Evolutionary conservation across 83 land plant species (phyloP).

Genomic region (Picea abies): DNA sequence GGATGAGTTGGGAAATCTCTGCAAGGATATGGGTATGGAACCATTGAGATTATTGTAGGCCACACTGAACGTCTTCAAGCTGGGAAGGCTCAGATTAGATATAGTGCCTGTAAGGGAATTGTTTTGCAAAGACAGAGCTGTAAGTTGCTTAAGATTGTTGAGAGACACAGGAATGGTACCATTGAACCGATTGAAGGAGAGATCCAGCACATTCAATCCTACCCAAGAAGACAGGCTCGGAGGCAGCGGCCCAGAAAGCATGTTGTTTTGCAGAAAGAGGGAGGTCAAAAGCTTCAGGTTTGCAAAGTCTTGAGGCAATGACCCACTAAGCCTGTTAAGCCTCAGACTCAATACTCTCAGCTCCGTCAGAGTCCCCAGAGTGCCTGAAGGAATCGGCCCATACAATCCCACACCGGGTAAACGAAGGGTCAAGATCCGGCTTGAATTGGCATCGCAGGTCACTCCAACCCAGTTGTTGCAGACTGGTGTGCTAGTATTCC

Average conservation of each 20-base stretch:
- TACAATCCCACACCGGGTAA: conserved; percentile 56
- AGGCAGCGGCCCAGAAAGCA: conserved; percentile 62
- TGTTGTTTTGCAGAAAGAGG: conserved; percentile 55
- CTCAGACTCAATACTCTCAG: conserved; percentile 63
- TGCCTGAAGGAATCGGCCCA: conserved; percentile 60
- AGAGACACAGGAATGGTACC: conserved; percentile 68
- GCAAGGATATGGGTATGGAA: conserved; percentile 52
- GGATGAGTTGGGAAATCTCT: conserved; percentile 44
- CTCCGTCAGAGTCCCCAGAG: conserved; percentile 52
- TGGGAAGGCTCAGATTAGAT: conserved; percentile 48
- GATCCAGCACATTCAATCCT: conserved; percentile 35
- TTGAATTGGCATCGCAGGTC: conserved; percentile 30
- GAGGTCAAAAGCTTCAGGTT: conserved; percentile 38
- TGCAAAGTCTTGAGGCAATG: conserved; percentile 57
- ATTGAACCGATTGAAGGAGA: conserved; percentile 60
- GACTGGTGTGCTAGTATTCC: conserved; percentile 32
- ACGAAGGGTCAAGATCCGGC: conserved; percentile 40
- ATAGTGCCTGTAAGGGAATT: conserved; percentile 69
- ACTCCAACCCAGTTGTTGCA: conserved; percentile 72
- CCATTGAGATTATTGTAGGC: conserved; percentile 69
- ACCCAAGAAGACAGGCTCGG: conserved; percentile 36
- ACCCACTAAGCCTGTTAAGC: conserved; percentile 51
- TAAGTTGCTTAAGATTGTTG: conserved; percentile 48
- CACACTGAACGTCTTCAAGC: conserved; percentile 37
- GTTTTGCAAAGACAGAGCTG: conserved; percentile 48